A percentile compares a stretch with the other conserved stretches of the same genome.
These are phyloP conservation scores for Sugiyamaella neomexicana DNA, from an alignment of 1,139 yeast genomes.

Conservation along the genomic window DNA sequence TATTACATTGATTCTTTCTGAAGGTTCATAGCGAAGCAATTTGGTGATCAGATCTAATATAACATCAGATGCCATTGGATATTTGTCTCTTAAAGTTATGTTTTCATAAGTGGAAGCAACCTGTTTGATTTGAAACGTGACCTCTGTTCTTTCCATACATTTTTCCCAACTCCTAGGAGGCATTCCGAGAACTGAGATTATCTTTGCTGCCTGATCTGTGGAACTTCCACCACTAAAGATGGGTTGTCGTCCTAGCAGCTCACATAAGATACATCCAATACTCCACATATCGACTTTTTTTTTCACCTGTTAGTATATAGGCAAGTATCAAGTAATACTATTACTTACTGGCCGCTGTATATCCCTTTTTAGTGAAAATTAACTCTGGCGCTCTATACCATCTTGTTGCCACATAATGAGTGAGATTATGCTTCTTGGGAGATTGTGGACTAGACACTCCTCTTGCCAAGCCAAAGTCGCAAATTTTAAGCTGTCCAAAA, in stretches of 20 bases:
- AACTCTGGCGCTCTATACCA: constrained; percentile 97
- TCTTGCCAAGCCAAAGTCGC: constrained; percentile 88
- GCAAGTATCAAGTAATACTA: no score
- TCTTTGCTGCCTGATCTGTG: constrained; percentile 79
- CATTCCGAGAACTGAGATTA: constrained; percentile 73
- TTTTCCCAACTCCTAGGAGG: constrained; percentile 54
- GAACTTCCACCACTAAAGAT: constrained; percentile 82
- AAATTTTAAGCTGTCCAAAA: constrained; percentile 70
- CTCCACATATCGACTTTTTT: constrained; percentile 91
- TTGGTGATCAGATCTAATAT: constrained; percentile 72
- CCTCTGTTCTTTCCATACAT: constrained; percentile 15
- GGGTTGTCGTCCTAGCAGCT: constrained; percentile 77
- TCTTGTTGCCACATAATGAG: constrained; percentile 89
- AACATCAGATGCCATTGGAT: constrained; percentile 69
- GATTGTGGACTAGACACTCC: constrained; percentile 9
- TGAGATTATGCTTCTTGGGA: constrained; percentile 38
- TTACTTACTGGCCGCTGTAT: constrained; percentile 41
- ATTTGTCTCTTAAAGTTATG: constrained; percentile 59
- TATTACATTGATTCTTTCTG: constrained; percentile 72
- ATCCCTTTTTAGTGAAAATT: constrained; percentile 58
- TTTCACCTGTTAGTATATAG: constrained; percentile 31
- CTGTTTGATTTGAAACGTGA: constrained; percentile 23
- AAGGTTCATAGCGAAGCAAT: constrained; percentile 78
- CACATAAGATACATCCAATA: constrained; percentile 90
- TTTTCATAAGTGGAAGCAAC: constrained; percentile 37